phyloP scores from a whole-genome alignment of 2,329 filamentous ascomycete species.

The Verticillium nubilum region DNA sequence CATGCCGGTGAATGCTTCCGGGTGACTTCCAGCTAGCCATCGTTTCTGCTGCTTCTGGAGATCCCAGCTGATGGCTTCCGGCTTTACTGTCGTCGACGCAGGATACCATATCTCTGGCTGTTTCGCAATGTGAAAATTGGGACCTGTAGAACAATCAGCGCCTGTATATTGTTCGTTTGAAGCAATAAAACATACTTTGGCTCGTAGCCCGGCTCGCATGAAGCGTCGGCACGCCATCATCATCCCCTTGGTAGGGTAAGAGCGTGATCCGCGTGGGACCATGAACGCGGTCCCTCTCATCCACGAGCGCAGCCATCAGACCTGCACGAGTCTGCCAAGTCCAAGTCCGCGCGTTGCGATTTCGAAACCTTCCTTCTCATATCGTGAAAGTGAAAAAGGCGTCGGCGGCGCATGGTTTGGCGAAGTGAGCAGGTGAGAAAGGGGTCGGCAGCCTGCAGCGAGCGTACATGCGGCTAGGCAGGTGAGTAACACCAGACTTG shows the following conservation, averaged over 20 bases:
- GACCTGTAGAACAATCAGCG: background rate
- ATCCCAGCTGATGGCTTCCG: slow-evolving; percentile 4
- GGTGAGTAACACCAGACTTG: background rate
- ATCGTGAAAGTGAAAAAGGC: background rate
- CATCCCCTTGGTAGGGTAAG: slow-evolving; percentile 7
- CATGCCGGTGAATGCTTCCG: slow-evolving; percentile 40
- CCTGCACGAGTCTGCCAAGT: slow-evolving; percentile 7
- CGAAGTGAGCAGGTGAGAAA: background rate
- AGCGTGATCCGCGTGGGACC: slow-evolving; percentile 12
- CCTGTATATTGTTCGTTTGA: too few relatives aligned
- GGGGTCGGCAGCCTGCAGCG: background rate
- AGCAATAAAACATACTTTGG: slow-evolving; percentile 4
- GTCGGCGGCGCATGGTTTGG: background rate
- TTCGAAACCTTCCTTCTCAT: background rate
- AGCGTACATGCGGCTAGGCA: background rate
- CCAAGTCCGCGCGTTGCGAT: background rate
- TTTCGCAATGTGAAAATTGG: background rate
- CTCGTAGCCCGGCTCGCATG: slow-evolving; percentile 8
- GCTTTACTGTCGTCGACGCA: slow-evolving; percentile 1
- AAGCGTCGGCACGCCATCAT: slow-evolving; percentile 9
- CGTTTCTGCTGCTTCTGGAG: slow-evolving; percentile 27
- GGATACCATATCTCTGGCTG: slow-evolving; percentile 4
- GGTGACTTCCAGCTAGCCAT: slow-evolving; percentile 47
- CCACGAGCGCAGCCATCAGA: slow-evolving; percentile 11
- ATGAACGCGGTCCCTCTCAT: slow-evolving; percentile 11